Evolutionary conservation across 192 early-diverging fungal genomes (phyloP).

Genomic region (Backusella luteola): DNA sequence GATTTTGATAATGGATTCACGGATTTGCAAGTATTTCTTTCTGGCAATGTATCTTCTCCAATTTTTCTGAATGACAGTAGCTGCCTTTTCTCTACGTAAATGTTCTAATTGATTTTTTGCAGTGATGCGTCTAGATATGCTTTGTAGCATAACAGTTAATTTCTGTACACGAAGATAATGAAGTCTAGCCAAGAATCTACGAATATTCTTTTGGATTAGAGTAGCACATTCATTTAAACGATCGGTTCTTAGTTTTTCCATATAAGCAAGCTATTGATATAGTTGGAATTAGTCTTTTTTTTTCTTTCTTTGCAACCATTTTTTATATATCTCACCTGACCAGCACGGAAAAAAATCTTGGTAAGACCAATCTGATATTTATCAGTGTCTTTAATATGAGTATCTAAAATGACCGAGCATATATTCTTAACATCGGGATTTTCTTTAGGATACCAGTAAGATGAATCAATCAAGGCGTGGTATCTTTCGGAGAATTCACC

Average conservation of each 20-base stretch:
- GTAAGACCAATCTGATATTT: conserved; percentile 93
- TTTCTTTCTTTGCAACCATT: not conserved
- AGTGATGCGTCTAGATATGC: conserved; percentile 54
- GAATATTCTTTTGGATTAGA: conserved; percentile 86
- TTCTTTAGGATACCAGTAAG: conserved; percentile 43
- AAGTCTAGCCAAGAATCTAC: conserved; percentile 63
- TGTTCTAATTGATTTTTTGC: conserved; percentile 49
- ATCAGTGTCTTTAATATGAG: conserved; percentile 74
- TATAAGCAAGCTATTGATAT: conserved; percentile 54
- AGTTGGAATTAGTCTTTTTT: not conserved
- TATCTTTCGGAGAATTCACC: conserved; percentile 87
- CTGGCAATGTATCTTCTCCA: conserved; percentile 65
- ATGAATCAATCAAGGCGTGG: conserved; percentile 55
- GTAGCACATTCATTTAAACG: conserved; percentile 81
- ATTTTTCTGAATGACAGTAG: conserved; percentile 72
- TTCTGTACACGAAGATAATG: conserved; percentile 51
- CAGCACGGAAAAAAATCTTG: conserved; percentile 99
- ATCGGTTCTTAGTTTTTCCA: conserved; percentile 89
- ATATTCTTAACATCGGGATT: conserved; percentile 52
- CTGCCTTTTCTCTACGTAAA: conserved; percentile 67
- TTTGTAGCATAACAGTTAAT: conserved; percentile 68
- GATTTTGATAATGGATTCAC: conserved; percentile 54
- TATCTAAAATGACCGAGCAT: conserved; percentile 59
- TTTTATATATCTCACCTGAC: conserved; percentile 51
- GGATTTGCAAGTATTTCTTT: conserved; percentile 38